phyloP scores from a whole-genome alignment of 768 basidiomycete genomes.

The Lyophyllum semitale region DNA sequence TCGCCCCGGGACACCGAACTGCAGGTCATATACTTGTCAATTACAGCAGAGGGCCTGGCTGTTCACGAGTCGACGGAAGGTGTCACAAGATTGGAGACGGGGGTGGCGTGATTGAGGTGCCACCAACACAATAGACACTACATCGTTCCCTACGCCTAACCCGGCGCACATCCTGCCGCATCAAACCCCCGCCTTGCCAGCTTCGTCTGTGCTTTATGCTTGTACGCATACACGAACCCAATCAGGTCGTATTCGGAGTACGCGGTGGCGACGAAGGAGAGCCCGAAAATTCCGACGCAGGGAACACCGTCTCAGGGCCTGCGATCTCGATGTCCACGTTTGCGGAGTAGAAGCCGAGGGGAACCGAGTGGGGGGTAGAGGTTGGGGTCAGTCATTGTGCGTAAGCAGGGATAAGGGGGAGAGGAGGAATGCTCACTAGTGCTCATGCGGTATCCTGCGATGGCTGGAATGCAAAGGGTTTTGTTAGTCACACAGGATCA shows the following conservation, averaged over 20 bases:
- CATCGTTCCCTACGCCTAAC: too few relatives aligned
- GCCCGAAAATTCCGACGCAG: conserved; percentile 60
- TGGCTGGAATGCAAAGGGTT: conserved; percentile 36
- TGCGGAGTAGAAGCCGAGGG: conserved; percentile 59
- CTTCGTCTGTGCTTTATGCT: conserved; percentile 60
- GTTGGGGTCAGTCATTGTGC: not conserved
- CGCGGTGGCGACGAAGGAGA: conserved; percentile 62
- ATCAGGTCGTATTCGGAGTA: conserved; percentile 62
- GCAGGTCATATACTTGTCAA: too few relatives aligned
- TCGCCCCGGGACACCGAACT: too few relatives aligned
- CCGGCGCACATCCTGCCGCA: too few relatives aligned
- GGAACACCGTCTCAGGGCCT: conserved; percentile 48
- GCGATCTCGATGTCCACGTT: conserved; percentile 40
- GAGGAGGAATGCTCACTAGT: conserved; percentile 42
- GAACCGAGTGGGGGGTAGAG: conserved; percentile 42
- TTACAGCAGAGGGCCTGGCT: too few relatives aligned
- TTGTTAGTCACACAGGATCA: too few relatives aligned
- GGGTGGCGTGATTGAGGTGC: too few relatives aligned
- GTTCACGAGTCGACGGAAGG: too few relatives aligned
- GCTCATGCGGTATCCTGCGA: conserved; percentile 67
- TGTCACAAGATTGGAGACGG: too few relatives aligned
- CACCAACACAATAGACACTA: too few relatives aligned
- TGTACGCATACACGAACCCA: conserved; percentile 62
- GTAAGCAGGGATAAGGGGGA: not conserved
- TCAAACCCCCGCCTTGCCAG: conserved; percentile 47